A percentile compares a stretch with the other conserved stretches of the same genome.
phyloP scores from a whole-genome alignment of 1,284 basidiomycete genomes.

The Cryptococcus hybrid region DNA sequence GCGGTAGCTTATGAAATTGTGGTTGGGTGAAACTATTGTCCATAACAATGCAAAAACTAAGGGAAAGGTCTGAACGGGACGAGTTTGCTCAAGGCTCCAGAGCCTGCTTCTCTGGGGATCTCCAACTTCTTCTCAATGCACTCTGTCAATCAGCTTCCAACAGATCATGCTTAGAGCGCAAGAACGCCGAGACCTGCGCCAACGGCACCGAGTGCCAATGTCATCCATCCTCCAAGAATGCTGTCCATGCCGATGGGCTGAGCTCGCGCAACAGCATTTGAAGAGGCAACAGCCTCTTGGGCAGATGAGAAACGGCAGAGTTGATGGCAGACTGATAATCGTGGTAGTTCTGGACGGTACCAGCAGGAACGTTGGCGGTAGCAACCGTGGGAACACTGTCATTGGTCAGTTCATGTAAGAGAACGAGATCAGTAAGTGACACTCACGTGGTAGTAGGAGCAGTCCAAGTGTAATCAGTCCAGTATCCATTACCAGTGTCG shows the following conservation, averaged over 20 bases:
- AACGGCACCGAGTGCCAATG: conserved; percentile 18
- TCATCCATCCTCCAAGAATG: conserved; percentile 12
- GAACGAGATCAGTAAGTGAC: not conserved
- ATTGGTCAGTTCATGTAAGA: not conserved
- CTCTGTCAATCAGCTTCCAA: not conserved
- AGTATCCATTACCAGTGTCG: conserved; percentile 28
- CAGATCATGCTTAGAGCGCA: conserved; percentile 7
- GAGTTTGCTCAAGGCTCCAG: not conserved
- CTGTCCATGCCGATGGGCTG: conserved; percentile 2
- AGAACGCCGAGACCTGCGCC: conserved; percentile 19
- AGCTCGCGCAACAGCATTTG: conserved; percentile 1
- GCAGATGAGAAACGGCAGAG: conserved; percentile 24
- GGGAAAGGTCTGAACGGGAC: not conserved
- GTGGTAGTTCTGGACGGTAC: conserved; percentile 29
- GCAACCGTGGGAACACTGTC: conserved; percentile 23
- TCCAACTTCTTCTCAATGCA: not conserved
- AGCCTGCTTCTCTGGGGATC: not conserved
- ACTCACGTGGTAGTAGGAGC: conserved; percentile 30
- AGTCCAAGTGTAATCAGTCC: conserved; percentile 31
- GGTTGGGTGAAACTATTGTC: no score
- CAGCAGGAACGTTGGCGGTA: conserved; percentile 33
- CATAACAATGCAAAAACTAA: not conserved
- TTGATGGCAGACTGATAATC: conserved; percentile 32
- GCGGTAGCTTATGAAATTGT: no score
- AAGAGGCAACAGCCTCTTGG: conserved; percentile 2